These are phyloP conservation scores for Pseudoperonospora humuli DNA, from an alignment of 352 stramenopile species.

Conservation along the genomic window DNA sequence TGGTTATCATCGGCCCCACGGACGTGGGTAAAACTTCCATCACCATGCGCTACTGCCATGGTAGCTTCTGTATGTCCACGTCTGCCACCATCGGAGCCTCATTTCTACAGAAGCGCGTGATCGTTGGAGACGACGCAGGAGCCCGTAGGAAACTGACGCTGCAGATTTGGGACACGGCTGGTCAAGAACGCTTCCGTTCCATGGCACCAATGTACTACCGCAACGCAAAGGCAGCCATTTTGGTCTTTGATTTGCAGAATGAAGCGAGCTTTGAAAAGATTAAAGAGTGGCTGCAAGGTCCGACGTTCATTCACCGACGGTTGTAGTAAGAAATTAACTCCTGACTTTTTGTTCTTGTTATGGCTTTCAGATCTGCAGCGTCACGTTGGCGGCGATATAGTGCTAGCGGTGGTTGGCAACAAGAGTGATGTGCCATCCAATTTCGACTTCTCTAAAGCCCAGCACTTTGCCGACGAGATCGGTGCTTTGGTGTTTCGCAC, in stretches of 20 bases:
- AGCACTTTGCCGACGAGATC: slow-evolving; percentile 72
- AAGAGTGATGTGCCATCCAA: slow-evolving; percentile 62
- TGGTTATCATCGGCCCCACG: slow-evolving; percentile 85
- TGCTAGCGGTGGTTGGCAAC: slow-evolving; percentile 78
- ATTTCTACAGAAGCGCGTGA: slow-evolving; percentile 82
- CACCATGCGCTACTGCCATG: slow-evolving; percentile 84
- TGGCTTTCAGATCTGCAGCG: slow-evolving; percentile 49
- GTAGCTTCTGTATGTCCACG: slow-evolving; percentile 77
- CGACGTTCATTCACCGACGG: not conserved
- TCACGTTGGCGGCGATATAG: slow-evolving; percentile 73
- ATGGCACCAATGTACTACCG: slow-evolving; percentile 90
- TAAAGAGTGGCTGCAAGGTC: slow-evolving; percentile 80
- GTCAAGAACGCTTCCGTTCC: slow-evolving; percentile 59
- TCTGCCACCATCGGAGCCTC: slow-evolving; percentile 81
- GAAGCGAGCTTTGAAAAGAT: slow-evolving; percentile 79
- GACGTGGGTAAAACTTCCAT: slow-evolving; percentile 87
- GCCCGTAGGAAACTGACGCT: slow-evolving; percentile 74
- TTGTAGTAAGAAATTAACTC: not conserved
- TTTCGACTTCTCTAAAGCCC: slow-evolving; percentile 64
- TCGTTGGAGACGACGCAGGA: slow-evolving; percentile 41
- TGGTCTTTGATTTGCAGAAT: slow-evolving; percentile 81
- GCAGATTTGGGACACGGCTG: slow-evolving; percentile 76
- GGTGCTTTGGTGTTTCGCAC: slow-evolving; percentile 76
- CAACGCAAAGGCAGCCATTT: slow-evolving; percentile 81
- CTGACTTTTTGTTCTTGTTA: slow-evolving; percentile 1